These are phyloP conservation scores for Eimeria brunetti DNA, from an alignment of 169 alveolate genomes.

Conservation along the genomic window DNA sequence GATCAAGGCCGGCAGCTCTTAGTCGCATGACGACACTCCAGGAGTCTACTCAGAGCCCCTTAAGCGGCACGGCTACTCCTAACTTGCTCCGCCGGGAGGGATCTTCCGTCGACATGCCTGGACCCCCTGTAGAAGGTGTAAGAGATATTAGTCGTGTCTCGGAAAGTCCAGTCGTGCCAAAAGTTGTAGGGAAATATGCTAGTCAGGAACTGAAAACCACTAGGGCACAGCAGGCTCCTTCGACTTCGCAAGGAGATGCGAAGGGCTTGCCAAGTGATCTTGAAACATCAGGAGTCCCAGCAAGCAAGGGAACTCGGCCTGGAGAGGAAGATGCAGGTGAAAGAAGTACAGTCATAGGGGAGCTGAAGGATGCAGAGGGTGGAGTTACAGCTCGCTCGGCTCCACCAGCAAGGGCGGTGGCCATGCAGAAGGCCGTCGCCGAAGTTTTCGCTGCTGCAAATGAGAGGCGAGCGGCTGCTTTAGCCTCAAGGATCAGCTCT, in stretches of 20 bases:
- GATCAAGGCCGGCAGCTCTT: background rate
- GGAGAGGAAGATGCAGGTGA: background rate
- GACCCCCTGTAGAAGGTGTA: background rate
- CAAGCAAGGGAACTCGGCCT: background rate
- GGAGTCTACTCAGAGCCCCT: background rate
- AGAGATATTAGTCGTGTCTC: background rate
- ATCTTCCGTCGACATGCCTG: background rate
- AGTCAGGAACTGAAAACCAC: background rate
- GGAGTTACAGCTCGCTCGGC: background rate
- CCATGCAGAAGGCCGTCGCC: conserved; percentile 31
- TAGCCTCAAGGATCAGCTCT: conserved; percentile 38
- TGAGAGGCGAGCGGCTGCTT: conserved; percentile 40
- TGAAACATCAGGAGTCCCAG: background rate
- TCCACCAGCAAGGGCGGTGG: background rate
- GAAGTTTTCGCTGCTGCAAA: conserved; percentile 17
- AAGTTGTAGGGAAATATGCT: background rate
- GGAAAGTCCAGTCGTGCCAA: background rate
- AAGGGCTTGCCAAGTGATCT: background rate
- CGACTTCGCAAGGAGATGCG: background rate
- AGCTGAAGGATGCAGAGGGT: background rate
- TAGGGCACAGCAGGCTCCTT: background rate
- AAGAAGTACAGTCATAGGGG: background rate
- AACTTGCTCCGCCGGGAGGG: background rate
- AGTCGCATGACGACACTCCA: conserved; percentile 6
- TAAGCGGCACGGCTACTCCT: background rate